Evolutionary conservation across 352 stramenopile genomes (phyloP), one percentile per base, ranked within the genome.

Genomic region (Phytophthora macrochlamydospora): DNA sequence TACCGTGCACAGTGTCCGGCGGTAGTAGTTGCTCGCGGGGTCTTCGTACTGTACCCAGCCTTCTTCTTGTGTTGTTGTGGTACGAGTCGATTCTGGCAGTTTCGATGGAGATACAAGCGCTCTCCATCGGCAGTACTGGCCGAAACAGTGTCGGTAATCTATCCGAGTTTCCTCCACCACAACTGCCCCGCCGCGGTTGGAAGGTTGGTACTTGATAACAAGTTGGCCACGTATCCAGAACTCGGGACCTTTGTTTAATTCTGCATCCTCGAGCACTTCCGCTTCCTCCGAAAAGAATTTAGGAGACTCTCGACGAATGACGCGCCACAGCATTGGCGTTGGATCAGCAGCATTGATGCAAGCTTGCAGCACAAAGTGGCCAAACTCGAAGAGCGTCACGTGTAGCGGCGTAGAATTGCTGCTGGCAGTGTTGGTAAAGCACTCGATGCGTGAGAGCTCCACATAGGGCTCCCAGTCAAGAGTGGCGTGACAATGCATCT

Each of bases 401-500:
- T 73, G 66, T 48, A 73, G 54, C 14, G 60, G 54, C 28, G 52
- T 45, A n/a, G 55, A 35, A 24, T 52, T 56, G 13, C 24, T 42
- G 28, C 54, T 70, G 9, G 54, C 7, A 2, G 66, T 73, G 18
- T 62, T 72, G 8, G 65, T 69, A 32, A 69, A 68, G 50, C 66
- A 73, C 29, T 70, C 66, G 13, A 70, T 56, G 6, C 53, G 59
- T 40, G 59, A 56, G 13, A 72, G 9, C 12, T 72, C 65, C 31
- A 69, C 65, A 42, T 64, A 68, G 18, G 65, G 65, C 24, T 72
- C 65, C 65, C 65, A 72, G 3, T 72, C 53, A 1, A 64, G 53
- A 40, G 70, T 77, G 42, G 77, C 88, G 54, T 76, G 56, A 5
- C 68, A 31, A 43, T 87, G 76, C 13, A 90, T 73, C 5, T 70